Evolutionary conservation across 2,329 filamentous ascomycete species (phyloP), one percentile per base, ranked within the genome.

Genomic region (Aureobasidium vineae): DNA sequence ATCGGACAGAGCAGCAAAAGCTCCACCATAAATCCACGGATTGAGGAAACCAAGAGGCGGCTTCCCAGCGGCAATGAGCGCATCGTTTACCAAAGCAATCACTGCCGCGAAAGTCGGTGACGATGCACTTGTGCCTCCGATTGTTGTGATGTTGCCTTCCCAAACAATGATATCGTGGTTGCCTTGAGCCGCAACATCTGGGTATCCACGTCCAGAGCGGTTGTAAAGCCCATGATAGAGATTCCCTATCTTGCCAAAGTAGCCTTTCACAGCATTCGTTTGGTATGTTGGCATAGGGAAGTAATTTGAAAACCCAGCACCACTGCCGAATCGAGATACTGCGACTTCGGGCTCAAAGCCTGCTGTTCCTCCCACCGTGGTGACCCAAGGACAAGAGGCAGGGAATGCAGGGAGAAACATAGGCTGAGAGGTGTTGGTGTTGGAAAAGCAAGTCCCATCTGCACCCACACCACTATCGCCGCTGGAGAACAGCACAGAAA

Each of bases 1-100:
- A 69, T 87, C 85, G 0, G 76, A 84, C 21, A 86, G 75, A 0
- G 77, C 83, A 68, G 77, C 74, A 65, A 78, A 80, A 5, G 80
- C 82, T 54, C 74, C 71, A 13, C 75, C 76, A 72, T 88, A 88
- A 6, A 88, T 72, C 83, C 84, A 86, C 0, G 85, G 85, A 71
- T 88, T 88, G 54, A 88, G 68, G 76, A 85, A 88, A 0, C 86
- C 86, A 50, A 88, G 75, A 0, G 79, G 74, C 0, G 80, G 72
- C 72, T 83, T 81, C 5, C 83, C 83, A 7, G 75, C 76, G 0
- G 79, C 75, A 21, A 88, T 74, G 40, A 84, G 78, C 0, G 82
- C 84, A 70, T 88, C 86, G 70, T 90, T 89, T 67, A 89, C 77
- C 2, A 89, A 79, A 1, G 83, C 78, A 52, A 90, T 78, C 57